Evolutionary conservation across 495 filamentous ascomycete genomes (phyloP).

Genomic region (Neurospora sp.): DNA sequence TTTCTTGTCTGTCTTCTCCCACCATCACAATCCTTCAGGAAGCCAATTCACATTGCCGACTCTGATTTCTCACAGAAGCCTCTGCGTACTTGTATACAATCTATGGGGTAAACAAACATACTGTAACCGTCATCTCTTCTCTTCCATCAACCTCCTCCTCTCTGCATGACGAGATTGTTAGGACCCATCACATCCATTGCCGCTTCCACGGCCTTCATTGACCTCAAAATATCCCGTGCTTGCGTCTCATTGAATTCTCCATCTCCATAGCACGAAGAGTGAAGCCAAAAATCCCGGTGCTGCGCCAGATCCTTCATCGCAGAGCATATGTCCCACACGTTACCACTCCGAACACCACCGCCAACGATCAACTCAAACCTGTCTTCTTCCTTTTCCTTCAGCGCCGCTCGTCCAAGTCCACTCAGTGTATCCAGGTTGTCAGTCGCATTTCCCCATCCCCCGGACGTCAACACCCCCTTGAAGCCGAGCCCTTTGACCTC

Average conservation of each 20-base stretch:
- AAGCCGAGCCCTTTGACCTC: conserved; percentile 22
- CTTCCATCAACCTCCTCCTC: background rate
- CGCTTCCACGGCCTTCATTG: background rate
- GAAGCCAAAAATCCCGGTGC: conserved; percentile 17
- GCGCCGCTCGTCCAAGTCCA: conserved; percentile 13
- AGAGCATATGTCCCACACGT: conserved; percentile 11
- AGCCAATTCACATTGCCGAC: background rate
- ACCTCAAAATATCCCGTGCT: background rate
- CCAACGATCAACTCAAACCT: conserved; percentile 30
- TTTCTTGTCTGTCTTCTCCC: background rate
- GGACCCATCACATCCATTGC: background rate
- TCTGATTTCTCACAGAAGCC: background rate
- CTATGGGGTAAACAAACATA: background rate
- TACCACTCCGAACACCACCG: conserved; percentile 28
- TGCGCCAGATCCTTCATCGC: background rate
- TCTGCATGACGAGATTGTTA: background rate
- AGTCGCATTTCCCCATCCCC: conserved; percentile 24
- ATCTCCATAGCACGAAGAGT: conserved; percentile 24
- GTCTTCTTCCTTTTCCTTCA: background rate
- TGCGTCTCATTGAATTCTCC: background rate
- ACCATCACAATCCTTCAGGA: background rate
- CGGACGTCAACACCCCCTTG: conserved; percentile 31
- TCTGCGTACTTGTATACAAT: background rate
- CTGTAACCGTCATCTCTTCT: background rate
- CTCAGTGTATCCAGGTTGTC: conserved; percentile 19